phyloP scores from a whole-genome alignment of 106 monocot species.

The Apostasia ramifera region DNA sequence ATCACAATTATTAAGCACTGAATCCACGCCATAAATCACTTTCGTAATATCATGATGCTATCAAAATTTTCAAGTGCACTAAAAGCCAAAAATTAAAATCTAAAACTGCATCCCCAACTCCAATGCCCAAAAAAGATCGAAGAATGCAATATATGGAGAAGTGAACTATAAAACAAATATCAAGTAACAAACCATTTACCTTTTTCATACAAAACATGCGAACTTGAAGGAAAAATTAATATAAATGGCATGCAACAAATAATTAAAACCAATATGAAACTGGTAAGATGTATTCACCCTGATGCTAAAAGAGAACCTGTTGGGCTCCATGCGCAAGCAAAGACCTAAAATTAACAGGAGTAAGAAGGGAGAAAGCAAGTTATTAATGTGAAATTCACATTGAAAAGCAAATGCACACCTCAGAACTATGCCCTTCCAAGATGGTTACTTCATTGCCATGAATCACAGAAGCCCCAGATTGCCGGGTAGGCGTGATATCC shows the following conservation, averaged over 20 bases:
- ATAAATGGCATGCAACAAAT: not conserved
- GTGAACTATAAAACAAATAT: too few species aligned
- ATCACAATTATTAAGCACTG: too few species aligned
- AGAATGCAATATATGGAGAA: too few species aligned
- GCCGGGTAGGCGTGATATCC: conserved; percentile 46
- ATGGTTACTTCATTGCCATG: conserved; percentile 68
- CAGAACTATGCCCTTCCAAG: conserved; percentile 92
- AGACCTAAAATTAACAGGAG: conserved; percentile 52
- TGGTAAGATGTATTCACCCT: conserved; percentile 48
- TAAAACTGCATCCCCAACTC: too few species aligned
- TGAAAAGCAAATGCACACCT: conserved; percentile 37
- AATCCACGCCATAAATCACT: too few species aligned
- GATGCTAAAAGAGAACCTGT: conserved; percentile 82
- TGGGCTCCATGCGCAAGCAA: conserved; percentile 99
- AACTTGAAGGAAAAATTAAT: not conserved
- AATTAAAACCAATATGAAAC: not conserved
- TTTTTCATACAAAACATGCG: too few species aligned
- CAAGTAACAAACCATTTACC: too few species aligned
- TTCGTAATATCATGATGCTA: too few species aligned
- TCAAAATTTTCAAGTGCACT: too few species aligned
- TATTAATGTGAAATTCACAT: not conserved
- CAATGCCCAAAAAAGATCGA: too few species aligned
- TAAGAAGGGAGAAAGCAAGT: not conserved
- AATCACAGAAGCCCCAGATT: conserved; percentile 42
- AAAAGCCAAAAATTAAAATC: too few species aligned